A percentile compares a stretch with the other conserved stretches of the same genome.
Conservation (phyloP, 805 yeast genomes). For the Kregervanrija delftensis region DNA sequence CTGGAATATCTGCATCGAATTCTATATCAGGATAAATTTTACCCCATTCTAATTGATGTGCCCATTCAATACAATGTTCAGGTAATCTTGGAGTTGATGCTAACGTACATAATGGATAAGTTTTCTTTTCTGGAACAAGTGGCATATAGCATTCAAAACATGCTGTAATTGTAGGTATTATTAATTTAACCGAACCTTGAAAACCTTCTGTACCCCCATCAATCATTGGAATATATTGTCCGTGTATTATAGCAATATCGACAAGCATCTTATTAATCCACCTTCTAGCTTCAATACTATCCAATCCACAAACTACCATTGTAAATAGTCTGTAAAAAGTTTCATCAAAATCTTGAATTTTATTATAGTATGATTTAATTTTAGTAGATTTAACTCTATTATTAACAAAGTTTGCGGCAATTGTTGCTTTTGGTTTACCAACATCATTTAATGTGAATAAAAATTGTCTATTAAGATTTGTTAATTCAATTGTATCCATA, state of each 20-base stretch:
- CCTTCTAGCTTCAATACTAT: conserved; percentile 81
- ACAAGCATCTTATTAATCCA: conserved; percentile 77
- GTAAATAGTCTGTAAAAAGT: conserved; percentile 63
- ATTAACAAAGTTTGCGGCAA: conserved; percentile 54
- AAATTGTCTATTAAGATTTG: conserved; percentile 72
- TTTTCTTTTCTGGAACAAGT: conserved; percentile 54
- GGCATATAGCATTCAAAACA: conserved; percentile 91
- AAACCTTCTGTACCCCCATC: conserved; percentile 98
- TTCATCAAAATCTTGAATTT: conserved; percentile 55
- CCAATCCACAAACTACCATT: conserved; percentile 80
- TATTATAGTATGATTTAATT: conserved; percentile 54
- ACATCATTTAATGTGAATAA: conserved; percentile 55
- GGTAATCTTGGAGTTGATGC: conserved; percentile 92
- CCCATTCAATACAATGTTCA: conserved; percentile 93
- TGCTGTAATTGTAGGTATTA: conserved; percentile 76
- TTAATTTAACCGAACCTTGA: conserved; percentile 83
- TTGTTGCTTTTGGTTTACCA: conserved; percentile 59
- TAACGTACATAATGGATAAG: conserved; percentile 88
- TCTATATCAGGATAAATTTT: conserved; percentile 34
- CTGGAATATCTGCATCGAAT: conserved; percentile 64
- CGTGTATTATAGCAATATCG: conserved; percentile 46
- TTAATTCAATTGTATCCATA: conserved; percentile 78
- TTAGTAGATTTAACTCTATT: conserved; percentile 28
- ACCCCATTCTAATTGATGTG: conserved; percentile 72
- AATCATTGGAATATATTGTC: conserved; percentile 57